Percentiles rank a stretch among this genome's conserved stretches.
Evolutionary conservation across 140 eudicot species (phyloP).

Genomic region (Erigeron philadelphicus): DNA sequence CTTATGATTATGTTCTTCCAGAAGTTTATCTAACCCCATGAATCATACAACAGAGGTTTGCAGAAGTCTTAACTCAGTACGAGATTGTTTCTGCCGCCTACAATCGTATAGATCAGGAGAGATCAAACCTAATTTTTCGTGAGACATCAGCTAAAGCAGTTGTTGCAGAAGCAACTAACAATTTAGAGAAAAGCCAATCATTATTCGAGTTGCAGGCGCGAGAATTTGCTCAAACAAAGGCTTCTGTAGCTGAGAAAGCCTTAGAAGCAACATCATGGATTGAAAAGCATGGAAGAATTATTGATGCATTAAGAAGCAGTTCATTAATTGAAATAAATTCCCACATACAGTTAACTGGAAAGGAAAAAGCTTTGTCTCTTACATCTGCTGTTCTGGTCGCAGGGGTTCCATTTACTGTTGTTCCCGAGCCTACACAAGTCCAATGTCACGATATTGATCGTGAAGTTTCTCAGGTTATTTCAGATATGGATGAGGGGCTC

Average conservation of each 20-base stretch:
- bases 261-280: conserved; percentile 79
- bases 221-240: conserved; percentile 76
- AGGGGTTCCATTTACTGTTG: conserved; percentile 90
- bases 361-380: conserved; percentile 71
- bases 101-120: conserved; percentile 71
- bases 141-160: conserved; percentile 84
- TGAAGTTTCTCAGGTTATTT: conserved; percentile 68
- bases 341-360: conserved; percentile 43
- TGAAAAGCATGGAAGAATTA: conserved; percentile 77
- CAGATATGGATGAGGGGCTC: conserved; percentile 70
- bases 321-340: conserved; percentile 59
- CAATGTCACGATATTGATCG: conserved; percentile 87
- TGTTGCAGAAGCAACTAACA: conserved; percentile 66
- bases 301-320: conserved; percentile 83
- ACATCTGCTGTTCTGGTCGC: conserved; percentile 81
- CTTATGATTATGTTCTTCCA: conserved; percentile 17
- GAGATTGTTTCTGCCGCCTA: conserved; percentile 63
- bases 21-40: conserved; percentile 16
- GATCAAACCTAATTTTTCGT: conserved; percentile 57
- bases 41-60: conserved; percentile 55
- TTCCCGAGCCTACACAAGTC: conserved; percentile 98
- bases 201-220: conserved; percentile 65
- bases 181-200: conserved; percentile 57
- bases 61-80: conserved; percentile 61
- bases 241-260: conserved; percentile 63